These are phyloP conservation scores for Claviceps citrina DNA, from an alignment of 2,329 filamentous ascomycete species.

Conservation along the genomic window DNA sequence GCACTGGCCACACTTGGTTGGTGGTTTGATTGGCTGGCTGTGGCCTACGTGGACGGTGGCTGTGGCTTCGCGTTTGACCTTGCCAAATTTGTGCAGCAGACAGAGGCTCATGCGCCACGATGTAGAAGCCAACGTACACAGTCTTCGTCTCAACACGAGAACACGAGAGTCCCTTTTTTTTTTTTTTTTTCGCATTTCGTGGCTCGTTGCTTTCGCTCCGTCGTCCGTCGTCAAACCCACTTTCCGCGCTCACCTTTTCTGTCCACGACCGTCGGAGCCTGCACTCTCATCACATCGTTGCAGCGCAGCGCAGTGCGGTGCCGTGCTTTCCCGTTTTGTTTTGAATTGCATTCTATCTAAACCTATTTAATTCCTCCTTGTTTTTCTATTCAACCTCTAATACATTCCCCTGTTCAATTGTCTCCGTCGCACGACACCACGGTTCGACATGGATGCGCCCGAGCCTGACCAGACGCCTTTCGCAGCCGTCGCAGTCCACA, in stretches of 20 bases:
- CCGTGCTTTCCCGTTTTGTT: neutral
- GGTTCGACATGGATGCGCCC: conserved; percentile 57
- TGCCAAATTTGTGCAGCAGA: too few relatives aligned
- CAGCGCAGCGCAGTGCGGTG: neutral
- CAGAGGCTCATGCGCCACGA: conserved; percentile 3
- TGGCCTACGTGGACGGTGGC: conserved; percentile 1
- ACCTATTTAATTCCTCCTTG: too few relatives aligned
- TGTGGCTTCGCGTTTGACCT: neutral
- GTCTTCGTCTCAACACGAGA: neutral
- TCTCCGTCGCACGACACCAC: neutral
- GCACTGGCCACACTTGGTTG: neutral
- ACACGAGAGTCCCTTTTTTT: conserved; percentile 1
- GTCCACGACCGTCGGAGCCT: neutral
- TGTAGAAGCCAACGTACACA: conserved; percentile 6
- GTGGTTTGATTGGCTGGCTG: conserved; percentile 1
- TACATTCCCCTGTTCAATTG: neutral
- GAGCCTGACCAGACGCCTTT: conserved; percentile 88
- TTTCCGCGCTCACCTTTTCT: neutral
- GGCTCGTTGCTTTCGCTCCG: neutral
- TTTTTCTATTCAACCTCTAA: neutral
- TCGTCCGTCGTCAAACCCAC: neutral
- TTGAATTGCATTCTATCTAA: too few relatives aligned
- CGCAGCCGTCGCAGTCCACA: conserved; percentile 75
- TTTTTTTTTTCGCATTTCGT: neutral
- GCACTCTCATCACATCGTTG: neutral